Conservation (phyloP, 805 yeast species). For the Candida silvicultrix region DNA sequence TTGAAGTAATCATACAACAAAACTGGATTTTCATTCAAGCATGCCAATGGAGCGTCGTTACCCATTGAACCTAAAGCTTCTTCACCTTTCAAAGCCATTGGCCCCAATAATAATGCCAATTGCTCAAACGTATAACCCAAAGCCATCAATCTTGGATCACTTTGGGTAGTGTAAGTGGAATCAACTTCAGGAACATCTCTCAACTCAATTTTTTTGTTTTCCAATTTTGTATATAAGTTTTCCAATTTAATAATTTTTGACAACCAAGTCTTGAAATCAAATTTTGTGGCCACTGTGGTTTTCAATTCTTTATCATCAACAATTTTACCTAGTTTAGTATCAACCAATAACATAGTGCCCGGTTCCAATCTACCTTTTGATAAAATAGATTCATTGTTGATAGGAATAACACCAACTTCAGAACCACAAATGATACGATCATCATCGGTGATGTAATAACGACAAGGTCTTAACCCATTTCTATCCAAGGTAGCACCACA, state of each 20-base stretch:
- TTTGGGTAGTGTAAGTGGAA: slow-evolving; percentile 39
- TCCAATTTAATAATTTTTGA: slow-evolving; percentile 80
- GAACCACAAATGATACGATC: slow-evolving; percentile 96
- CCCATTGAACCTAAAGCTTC: slow-evolving; percentile 99
- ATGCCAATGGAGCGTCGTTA: slow-evolving; percentile 92
- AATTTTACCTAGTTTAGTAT: slow-evolving; percentile 85
- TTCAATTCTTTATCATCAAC: slow-evolving; percentile 92
- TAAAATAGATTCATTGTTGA: slow-evolving; percentile 73
- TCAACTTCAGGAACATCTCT: slow-evolving; percentile 20
- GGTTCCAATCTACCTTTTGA: slow-evolving; percentile 94
- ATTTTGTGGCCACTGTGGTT: slow-evolving; percentile 66
- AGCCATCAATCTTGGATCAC: slow-evolving; percentile 78
- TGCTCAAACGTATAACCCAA: slow-evolving; percentile 96
- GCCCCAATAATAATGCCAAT: slow-evolving; percentile 72
- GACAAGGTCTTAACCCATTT: slow-evolving; percentile 97
- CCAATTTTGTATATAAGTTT: slow-evolving; percentile 59
- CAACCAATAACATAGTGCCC: slow-evolving; percentile 93
- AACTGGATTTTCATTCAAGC: slow-evolving; percentile 89
- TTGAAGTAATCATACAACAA: slow-evolving; percentile 90
- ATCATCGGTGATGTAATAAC: slow-evolving; percentile 92
- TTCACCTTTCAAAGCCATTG: slow-evolving; percentile 89
- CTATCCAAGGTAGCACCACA: slow-evolving; percentile 98
- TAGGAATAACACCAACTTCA: slow-evolving; percentile 94
- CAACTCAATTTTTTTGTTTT: slow-evolving; percentile 12
- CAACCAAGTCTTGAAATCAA: slow-evolving; percentile 93